These are phyloP conservation scores for Heliamphora ciliata DNA, from an alignment of 179 eudicot genomes.

Conservation along the genomic window DNA sequence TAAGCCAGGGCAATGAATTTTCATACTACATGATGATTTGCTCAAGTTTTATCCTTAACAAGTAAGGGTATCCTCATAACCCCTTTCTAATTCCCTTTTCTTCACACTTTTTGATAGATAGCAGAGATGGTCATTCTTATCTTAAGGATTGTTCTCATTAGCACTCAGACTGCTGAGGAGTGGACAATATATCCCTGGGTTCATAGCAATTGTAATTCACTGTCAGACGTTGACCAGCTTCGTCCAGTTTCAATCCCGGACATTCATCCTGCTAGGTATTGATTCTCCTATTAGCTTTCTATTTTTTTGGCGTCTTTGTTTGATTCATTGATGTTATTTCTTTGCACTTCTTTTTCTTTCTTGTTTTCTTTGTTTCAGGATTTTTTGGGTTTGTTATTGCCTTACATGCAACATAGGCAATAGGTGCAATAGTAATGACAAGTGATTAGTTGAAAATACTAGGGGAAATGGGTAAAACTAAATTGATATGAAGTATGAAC, in stretches of 20 bases:
- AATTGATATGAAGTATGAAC: no score
- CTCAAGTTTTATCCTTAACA: slow-evolving; percentile 87
- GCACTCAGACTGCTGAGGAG: slow-evolving; percentile 56
- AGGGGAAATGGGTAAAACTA: no score
- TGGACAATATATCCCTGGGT: slow-evolving; percentile 98
- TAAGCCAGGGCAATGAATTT: slow-evolving; percentile 91
- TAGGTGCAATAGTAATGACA: no score
- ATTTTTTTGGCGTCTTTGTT: no score
- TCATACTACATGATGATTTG: slow-evolving; percentile 99
- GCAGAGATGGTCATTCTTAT: slow-evolving; percentile 7
- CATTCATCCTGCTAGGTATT: slow-evolving; percentile 88
- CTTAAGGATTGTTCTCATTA: slow-evolving; percentile 24
- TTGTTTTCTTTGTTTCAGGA: background rate
- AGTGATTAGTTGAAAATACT: no score
- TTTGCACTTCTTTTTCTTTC: background rate
- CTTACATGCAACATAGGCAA: no score
- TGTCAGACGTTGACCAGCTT: slow-evolving; percentile 86
- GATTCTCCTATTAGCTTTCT: background rate
- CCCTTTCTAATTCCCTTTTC: slow-evolving; percentile 6
- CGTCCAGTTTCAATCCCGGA: slow-evolving; percentile 84
- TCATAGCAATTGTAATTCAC: slow-evolving; percentile 89
- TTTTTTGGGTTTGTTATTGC: background rate
- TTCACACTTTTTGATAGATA: background rate
- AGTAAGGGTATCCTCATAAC: slow-evolving; percentile 39
- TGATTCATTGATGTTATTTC: background rate